A percentile compares a stretch with the other conserved stretches of the same genome.
These are phyloP conservation scores for Saccharomyces pastorianus DNA, from an alignment of 1,139 yeast genomes.

Conservation along the genomic window DNA sequence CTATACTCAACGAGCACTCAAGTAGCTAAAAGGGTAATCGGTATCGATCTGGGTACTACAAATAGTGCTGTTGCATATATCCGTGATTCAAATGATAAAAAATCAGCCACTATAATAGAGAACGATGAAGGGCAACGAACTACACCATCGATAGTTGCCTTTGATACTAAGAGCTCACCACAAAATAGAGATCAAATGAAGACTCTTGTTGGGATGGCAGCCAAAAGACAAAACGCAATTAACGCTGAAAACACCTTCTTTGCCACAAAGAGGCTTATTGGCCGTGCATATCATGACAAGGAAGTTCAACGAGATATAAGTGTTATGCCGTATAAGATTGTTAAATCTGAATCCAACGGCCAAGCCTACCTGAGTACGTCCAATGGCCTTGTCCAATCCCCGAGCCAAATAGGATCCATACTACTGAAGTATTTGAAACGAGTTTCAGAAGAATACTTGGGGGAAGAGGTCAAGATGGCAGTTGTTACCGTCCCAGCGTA, in stretches of 20 bases:
- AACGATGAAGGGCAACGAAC: conserved; percentile 63
- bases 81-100: conserved; percentile 36
- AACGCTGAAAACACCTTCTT: conserved; percentile 64
- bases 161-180: conserved; percentile 22
- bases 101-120: conserved; percentile 48
- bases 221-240: conserved; percentile 58
- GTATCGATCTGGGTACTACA: conserved; percentile 75
- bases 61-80: conserved; percentile 66
- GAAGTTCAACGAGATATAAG: conserved; percentile 58
- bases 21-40: conserved; percentile 41
- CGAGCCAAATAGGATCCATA: conserved; percentile 27
- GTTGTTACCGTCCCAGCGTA: conserved; percentile 79
- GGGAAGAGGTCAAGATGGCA: conserved; percentile 43
- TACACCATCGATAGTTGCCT: conserved; percentile 68
- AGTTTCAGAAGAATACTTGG: conserved; percentile 44
- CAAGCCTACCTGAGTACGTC: conserved; percentile 55
- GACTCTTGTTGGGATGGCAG: conserved; percentile 49
- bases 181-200: conserved; percentile 32
- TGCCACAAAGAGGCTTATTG: conserved; percentile 68
- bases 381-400: conserved; percentile 22
- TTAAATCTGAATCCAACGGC: conserved; percentile 42
- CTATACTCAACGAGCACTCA: not conserved
- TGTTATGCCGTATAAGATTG: conserved; percentile 49
- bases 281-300: conserved; percentile 52
- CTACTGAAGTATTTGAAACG: conserved; percentile 38